Base-by-base conservation (phyloP, 108 stramenopile genomes). In the Skeletonema tropicum region DNA sequence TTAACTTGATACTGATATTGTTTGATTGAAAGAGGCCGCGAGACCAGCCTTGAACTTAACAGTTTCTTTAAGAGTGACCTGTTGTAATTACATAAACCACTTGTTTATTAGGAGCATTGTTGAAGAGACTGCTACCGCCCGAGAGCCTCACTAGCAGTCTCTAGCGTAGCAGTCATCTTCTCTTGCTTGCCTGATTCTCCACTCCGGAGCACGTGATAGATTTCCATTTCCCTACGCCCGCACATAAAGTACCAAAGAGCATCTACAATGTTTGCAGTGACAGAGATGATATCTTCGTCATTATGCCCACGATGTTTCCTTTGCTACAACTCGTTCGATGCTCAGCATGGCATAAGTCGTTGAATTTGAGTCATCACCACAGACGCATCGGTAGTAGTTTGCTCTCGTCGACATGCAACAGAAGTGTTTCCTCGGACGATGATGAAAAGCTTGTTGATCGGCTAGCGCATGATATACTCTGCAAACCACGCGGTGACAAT, bases 401-500 rank as follows among this genome's bases (percentile, higher is more conserved):
- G 0, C 9, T 55, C 6, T 25, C 6, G 1, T 3, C 42, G 15
- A n/a, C 42, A n/a, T n/a, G 42, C 59, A 32, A 48, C 48, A 30
- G 17, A 45, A 60, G 46, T 66, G 61, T 30, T n/a, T 49, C 31
- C 25, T 65, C 79, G 8, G 29, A 48, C 14, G 73, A 80, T 5
- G 72, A 80, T 33, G 38, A 60, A 25, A 69, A 64, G 30, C 49
- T 23, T 29, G 32, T 74, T 1, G 64, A 74, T 39, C 25, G 46
- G 5, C 59, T 80, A 57, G 55, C 67, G n/a, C 42, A 67, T 39
- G 73, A 74, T 46, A 80, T 80, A 30, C 29, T 70, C 42, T 11
- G 58, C 21, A 60, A 26, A 62, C 35, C 30, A 64, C 45, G 38
- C 38, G 14, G n/a, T 17, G 38, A 26, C 2, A 39, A 41, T 6